Evolutionary conservation across 73 alveolate species (phyloP).

Genomic region (Paramecium octaurelia): DNA sequence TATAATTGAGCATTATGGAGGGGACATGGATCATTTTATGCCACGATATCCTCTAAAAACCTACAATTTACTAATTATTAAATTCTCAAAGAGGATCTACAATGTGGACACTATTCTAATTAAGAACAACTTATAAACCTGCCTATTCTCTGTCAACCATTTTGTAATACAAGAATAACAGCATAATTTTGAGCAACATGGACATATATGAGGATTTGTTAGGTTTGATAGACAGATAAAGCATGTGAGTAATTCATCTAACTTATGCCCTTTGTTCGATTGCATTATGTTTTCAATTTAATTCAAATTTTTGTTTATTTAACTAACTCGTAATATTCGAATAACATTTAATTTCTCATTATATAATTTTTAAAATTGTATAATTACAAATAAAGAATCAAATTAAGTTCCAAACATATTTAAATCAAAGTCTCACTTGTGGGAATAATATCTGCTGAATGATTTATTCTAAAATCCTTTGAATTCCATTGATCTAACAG

Average conservation of each 20-base stretch:
- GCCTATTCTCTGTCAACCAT: constrained; percentile 84
- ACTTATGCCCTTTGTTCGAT: constrained; percentile 34
- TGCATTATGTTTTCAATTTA: constrained; percentile 6
- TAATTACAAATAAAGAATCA: too few relatives aligned
- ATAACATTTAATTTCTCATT: not conserved
- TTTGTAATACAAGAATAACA: constrained; percentile 90
- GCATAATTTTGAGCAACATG: constrained; percentile 92
- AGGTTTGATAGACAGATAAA: constrained; percentile 84
- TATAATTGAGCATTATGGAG: constrained; percentile 82
- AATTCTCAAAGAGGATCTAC: constrained; percentile 77
- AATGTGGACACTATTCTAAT: constrained; percentile 85
- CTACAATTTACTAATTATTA: constrained; percentile 83
- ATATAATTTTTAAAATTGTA: not conserved
- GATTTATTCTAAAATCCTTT: too few relatives aligned
- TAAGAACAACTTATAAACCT: constrained; percentile 22
- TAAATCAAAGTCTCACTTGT: too few relatives aligned
- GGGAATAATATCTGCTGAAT: too few relatives aligned
- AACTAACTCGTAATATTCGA: not conserved
- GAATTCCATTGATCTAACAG: too few relatives aligned
- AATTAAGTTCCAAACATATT: too few relatives aligned
- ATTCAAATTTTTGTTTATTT: constrained; percentile 7
- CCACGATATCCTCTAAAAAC: constrained; percentile 71
- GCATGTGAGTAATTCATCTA: constrained; percentile 89
- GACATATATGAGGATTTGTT: constrained; percentile 90
- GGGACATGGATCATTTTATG: constrained; percentile 78